Evolutionary conservation across 495 filamentous ascomycete genomes (phyloP).

Genomic region (Penicillium roqueforti): DNA sequence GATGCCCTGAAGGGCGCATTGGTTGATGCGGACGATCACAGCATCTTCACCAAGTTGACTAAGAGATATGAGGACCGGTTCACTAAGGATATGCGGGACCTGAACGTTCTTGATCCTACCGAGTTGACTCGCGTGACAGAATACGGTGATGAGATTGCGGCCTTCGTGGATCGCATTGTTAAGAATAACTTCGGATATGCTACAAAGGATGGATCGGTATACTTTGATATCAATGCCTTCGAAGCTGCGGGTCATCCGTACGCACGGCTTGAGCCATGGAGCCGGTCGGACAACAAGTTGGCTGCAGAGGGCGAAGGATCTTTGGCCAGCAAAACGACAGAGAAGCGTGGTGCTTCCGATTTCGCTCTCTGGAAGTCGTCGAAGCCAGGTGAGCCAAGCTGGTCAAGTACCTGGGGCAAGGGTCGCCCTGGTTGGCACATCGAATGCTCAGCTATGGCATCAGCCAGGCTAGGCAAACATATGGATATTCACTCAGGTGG

Average conservation of each 20-base stretch:
- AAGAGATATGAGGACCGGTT: slow-evolving; percentile 79
- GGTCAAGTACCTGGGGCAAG: slow-evolving; percentile 80
- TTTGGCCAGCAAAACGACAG: slow-evolving; percentile 60
- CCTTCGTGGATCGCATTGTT: slow-evolving; percentile 72
- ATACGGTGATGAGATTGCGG: slow-evolving; percentile 78
- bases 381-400: slow-evolving; percentile 87
- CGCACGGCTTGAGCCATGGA: slow-evolving; percentile 83
- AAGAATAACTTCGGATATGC: slow-evolving; percentile 81
- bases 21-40: slow-evolving; percentile 70
- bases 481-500: slow-evolving; percentile 96
- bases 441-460: slow-evolving; percentile 96
- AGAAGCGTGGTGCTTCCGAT: slow-evolving; percentile 70
- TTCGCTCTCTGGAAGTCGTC: slow-evolving; percentile 95
- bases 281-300: slow-evolving; percentile 72
- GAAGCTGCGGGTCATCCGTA: slow-evolving; percentile 81
- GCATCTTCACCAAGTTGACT: slow-evolving; percentile 76
- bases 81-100: slow-evolving; percentile 72
- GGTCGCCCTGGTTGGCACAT: slow-evolving; percentile 97
- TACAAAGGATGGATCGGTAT: slow-evolving; percentile 80
- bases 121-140: slow-evolving; percentile 83
- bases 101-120: slow-evolving; percentile 84
- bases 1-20: slow-evolving; percentile 71
- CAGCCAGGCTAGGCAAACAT: slow-evolving; percentile 69
- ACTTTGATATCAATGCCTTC: slow-evolving; percentile 88
- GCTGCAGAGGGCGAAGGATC: slow-evolving; percentile 89